Conservation (phyloP, 2,329 filamentous ascomycete genomes). For the Graphium sp. region DNA sequence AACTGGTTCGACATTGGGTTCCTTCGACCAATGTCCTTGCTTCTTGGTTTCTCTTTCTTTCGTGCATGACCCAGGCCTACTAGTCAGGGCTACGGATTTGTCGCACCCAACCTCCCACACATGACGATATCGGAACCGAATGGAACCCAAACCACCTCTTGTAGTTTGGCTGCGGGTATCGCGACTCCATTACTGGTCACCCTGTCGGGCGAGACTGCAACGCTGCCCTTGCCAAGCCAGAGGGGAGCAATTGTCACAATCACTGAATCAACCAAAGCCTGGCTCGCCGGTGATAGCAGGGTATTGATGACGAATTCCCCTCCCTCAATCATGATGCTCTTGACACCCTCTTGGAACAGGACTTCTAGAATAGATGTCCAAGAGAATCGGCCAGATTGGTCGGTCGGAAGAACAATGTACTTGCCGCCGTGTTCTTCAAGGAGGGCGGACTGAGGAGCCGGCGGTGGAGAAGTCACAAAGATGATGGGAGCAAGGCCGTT, state of each 20-base stretch:
- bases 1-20: no score
- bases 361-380: constrained; percentile 49
- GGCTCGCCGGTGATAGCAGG: constrained; percentile 46
- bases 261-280: constrained; percentile 53
- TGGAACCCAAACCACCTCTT: constrained; percentile 54
- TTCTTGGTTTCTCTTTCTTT: no score
- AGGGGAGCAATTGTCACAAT: constrained; percentile 82
- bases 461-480: constrained; percentile 27
- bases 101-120: constrained; percentile 50
- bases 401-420: constrained; percentile 23
- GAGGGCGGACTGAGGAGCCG: constrained; percentile 21
- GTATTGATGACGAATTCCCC: constrained; percentile 71
- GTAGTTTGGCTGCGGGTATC: constrained; percentile 46
- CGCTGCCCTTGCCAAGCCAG: constrained; percentile 73
- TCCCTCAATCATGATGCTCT: constrained; percentile 84
- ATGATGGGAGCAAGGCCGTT: constrained; percentile 61
- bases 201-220: constrained; percentile 57
- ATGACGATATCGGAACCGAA: constrained; percentile 73
- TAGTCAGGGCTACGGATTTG: no score
- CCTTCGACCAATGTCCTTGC: no score
- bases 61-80: no score
- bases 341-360: constrained; percentile 42
- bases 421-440: constrained; percentile 34
- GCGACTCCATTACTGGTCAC: constrained; percentile 31
- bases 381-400: constrained; percentile 24